Evolutionary conservation across 1,284 basidiomycete genomes (phyloP).

Genomic region (Gymnopus androsaceus): DNA sequence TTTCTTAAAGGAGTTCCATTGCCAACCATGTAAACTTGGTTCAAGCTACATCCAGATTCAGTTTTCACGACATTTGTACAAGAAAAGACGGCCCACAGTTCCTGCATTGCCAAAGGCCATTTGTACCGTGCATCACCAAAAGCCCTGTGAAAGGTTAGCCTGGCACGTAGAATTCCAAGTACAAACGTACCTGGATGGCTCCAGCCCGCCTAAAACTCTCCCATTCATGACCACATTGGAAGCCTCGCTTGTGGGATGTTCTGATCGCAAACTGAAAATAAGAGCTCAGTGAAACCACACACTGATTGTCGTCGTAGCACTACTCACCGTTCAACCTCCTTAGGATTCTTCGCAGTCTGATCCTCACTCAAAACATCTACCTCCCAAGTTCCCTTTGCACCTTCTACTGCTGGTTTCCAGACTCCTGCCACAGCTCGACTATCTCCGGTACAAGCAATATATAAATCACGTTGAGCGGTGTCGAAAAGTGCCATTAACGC

Average conservation of each 20-base stretch:
- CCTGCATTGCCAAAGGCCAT: constrained; percentile 74
- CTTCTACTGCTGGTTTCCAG: constrained; percentile 64
- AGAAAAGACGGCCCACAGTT: constrained; percentile 54
- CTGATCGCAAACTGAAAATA: constrained; percentile 74
- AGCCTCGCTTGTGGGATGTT: constrained; percentile 86
- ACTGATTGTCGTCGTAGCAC: not conserved
- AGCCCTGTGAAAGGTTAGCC: constrained; percentile 47
- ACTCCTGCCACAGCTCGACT: constrained; percentile 94
- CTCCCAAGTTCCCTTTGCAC: constrained; percentile 72
- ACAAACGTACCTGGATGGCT: constrained; percentile 63
- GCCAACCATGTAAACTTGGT: constrained; percentile 66
- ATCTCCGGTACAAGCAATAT: constrained; percentile 93
- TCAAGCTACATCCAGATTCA: constrained; percentile 61
- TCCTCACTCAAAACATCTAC: constrained; percentile 93
- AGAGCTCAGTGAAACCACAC: not conserved
- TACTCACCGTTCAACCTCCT: constrained; percentile 72
- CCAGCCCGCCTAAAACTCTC: constrained; percentile 88
- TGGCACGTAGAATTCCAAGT: too few species aligned
- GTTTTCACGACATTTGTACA: constrained; percentile 2
- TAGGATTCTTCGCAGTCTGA: constrained; percentile 91
- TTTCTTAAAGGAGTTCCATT: constrained; percentile 62
- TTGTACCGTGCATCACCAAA: constrained; percentile 97
- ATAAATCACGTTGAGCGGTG: constrained; percentile 77
- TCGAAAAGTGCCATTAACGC: constrained; percentile 87
- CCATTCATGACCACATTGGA: constrained; percentile 84